Evolutionary conservation across 2,329 filamentous ascomycete species (phyloP), one percentile per base, ranked within the genome.

Genomic region (Pleoardoris graminearum): DNA sequence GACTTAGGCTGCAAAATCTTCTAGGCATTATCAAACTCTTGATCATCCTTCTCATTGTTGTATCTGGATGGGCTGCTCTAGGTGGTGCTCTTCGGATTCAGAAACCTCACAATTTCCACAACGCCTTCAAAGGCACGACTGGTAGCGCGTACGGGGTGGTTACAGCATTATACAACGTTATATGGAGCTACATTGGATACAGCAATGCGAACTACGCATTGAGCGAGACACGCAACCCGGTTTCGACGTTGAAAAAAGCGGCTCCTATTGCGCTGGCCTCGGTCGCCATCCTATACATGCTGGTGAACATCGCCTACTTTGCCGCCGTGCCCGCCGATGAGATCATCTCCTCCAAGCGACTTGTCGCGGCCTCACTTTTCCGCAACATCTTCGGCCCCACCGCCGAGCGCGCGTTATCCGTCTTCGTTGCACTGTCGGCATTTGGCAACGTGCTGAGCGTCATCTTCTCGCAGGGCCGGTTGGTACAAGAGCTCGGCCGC

Each of bases 151-250:
- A 89, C 58, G 84, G 84, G 42, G 79, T 87, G 29, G 85, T 87
- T n/a, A 88, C 83, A 1, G 85, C 86, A 0, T 74, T 89, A 0
- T 88, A 87, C 77, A 89, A 88, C 60, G 85, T 89, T 56, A 85
- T 89, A 62, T 89, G 85, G 81, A 85, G 81, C 54, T 89, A 85
- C 62, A 81, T 86, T 58, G 86, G 86, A 21, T 87, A 86, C 76
- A 82, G 79, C 74, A 88, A 87, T 68, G 85, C 84, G 67, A 87
- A 87, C 73, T 86, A 88, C 63, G 83, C 82, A 12, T 70, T 85
- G 27, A 82, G 80, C 64, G 86, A 89, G 75, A 86, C 84, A 41
- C 84, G 80, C 66, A 82, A 87, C 69, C 86, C 86, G 0, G 80
- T 85, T 4, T 78, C 78, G 21, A 89, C 85, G 0, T 78, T 89